Evolutionary conservation across 805 yeast species (phyloP).

Genomic region (Komagataella ulmi): DNA sequence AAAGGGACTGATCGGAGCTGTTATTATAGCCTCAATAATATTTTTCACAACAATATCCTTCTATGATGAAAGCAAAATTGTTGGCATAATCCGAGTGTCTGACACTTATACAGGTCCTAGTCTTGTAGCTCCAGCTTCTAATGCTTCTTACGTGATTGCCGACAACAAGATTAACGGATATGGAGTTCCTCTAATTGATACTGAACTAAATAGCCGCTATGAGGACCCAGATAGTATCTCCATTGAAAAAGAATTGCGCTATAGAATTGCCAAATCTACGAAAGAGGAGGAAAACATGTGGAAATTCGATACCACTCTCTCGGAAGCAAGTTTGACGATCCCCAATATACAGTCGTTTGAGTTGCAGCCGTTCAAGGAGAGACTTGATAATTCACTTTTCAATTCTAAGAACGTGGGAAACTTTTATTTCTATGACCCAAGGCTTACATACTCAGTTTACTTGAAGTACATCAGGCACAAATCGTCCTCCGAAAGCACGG

Average conservation of each 20-base stretch:
- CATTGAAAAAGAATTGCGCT: neutral
- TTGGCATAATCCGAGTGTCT: too few species aligned
- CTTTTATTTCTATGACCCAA: constrained; percentile 29
- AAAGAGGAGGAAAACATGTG: neutral
- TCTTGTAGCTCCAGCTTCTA: neutral
- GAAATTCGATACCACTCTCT: neutral
- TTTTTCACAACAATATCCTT: neutral
- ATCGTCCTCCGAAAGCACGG: constrained; percentile 1
- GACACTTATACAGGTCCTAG: neutral
- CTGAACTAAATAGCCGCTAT: neutral
- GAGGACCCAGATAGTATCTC: neutral
- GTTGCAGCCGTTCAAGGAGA: neutral
- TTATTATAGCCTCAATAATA: neutral
- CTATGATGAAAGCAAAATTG: neutral
- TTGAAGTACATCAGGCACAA: constrained; percentile 21
- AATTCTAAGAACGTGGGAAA: neutral
- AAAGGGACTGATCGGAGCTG: neutral
- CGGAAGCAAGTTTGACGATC: neutral
- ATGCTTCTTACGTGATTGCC: neutral
- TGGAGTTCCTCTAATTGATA: neutral
- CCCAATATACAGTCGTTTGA: neutral
- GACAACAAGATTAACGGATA: neutral
- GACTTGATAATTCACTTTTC: neutral
- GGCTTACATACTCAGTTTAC: constrained; percentile 38
- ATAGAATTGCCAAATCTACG: neutral